These are phyloP conservation scores for Roridomyces roridus DNA, from an alignment of 768 basidiomycete genomes.

Conservation along the genomic window DNA sequence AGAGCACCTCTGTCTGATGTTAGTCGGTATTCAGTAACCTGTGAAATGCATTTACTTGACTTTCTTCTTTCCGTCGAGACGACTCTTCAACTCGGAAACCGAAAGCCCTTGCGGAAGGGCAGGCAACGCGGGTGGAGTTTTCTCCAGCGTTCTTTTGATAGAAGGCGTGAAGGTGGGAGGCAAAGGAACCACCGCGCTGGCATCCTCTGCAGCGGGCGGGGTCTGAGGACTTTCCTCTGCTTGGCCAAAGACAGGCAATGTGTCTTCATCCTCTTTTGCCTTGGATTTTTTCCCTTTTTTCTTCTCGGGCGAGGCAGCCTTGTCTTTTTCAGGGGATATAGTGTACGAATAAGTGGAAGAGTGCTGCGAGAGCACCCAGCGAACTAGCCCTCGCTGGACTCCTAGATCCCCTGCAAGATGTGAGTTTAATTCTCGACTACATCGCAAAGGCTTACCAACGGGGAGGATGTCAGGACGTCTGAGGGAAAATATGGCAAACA, in stretches of 20 bases:
- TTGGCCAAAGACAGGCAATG: constrained; percentile 36
- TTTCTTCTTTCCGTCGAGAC: constrained; percentile 73
- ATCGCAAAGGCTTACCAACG: constrained; percentile 48
- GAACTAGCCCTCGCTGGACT: constrained; percentile 74
- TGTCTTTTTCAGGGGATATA: constrained; percentile 56
- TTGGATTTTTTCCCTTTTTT: constrained; percentile 25
- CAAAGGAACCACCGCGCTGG: constrained; percentile 41
- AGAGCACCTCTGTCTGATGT: constrained; percentile 67
- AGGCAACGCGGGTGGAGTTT: constrained; percentile 31
- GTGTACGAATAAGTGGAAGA: constrained; percentile 53
- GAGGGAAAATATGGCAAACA: constrained; percentile 91
- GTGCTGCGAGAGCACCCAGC: constrained; percentile 73
- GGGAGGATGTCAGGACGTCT: constrained; percentile 84
- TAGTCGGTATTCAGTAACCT: too few species aligned
- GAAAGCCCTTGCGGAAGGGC: constrained; percentile 68
- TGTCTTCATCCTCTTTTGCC: constrained; percentile 34
- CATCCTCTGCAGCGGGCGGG: constrained; percentile 28
- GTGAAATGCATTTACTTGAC: constrained; percentile 66
- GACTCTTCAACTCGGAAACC: constrained; percentile 58
- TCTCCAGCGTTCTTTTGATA: constrained; percentile 59
- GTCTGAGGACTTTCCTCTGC: constrained; percentile 17
- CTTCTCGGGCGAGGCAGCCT: constrained; percentile 10
- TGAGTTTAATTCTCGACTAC: constrained; percentile 9
- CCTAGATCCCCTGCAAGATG: constrained; percentile 73
- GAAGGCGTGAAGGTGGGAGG: constrained; percentile 75